These are phyloP conservation scores for Fusarium sp. DNA, from an alignment of 2,329 filamentous ascomycete genomes.

Conservation along the genomic window DNA sequence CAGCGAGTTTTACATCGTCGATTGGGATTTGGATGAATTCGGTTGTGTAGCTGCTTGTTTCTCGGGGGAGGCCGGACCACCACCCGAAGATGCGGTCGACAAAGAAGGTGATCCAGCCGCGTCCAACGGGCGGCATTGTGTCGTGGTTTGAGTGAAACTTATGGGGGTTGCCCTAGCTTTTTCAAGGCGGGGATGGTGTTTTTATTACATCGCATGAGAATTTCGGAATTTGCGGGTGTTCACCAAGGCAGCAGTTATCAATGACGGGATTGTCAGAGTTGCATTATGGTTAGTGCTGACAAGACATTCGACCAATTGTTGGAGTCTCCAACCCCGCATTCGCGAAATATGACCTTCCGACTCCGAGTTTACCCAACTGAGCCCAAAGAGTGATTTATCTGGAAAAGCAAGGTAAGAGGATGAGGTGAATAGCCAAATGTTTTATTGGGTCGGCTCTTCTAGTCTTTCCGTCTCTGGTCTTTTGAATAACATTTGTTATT, in stretches of 20 bases:
- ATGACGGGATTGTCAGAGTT: background rate
- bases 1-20: background rate
- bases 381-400: rapidly evolving
- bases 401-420: background rate
- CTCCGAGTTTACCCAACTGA: background rate
- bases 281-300: background rate
- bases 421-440: rapidly evolving
- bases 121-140: background rate
- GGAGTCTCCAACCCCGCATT: background rate
- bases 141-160: rapidly evolving
- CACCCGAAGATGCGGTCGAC: background rate
- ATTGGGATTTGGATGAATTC: background rate
- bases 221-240: background rate
- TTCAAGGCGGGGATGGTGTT: rapidly evolving
- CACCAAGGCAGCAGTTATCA: background rate
- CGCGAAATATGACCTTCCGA: background rate
- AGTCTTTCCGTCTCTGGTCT: background rate
- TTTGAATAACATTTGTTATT: background rate
- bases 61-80: background rate
- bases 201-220: rapidly evolving
- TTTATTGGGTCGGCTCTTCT: rapidly evolving
- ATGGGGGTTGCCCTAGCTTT: rapidly evolving
- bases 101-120: background rate
- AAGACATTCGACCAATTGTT: rapidly evolving
- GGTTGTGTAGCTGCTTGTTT: background rate